Conservation (phyloP, 129 eudicot genomes). For the Chrysanthemum seticuspe region DNA sequence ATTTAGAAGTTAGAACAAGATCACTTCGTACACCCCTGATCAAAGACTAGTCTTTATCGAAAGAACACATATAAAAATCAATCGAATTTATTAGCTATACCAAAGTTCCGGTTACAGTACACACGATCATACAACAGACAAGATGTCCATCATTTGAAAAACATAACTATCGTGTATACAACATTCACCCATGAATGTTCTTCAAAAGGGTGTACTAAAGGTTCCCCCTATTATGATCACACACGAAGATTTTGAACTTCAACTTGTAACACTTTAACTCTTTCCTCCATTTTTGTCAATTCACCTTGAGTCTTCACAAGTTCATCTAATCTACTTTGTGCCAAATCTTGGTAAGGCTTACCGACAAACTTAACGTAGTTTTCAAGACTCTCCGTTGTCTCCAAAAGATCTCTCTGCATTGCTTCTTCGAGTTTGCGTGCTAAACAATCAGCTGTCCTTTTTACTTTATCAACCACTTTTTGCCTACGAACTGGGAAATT, state of each 20-base stretch:
- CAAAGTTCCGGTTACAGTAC: slow-evolving; percentile 12
- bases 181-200: slow-evolving; percentile 11
- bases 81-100: slow-evolving; percentile 20
- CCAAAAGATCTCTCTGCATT: slow-evolving; percentile 74
- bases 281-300: slow-evolving; percentile 52
- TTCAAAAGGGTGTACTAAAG: slow-evolving; percentile 11
- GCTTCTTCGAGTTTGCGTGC: slow-evolving; percentile 79
- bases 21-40: too few species aligned
- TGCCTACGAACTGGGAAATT: slow-evolving; percentile 81
- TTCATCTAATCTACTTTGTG: slow-evolving; percentile 64
- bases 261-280: slow-evolving; percentile 58
- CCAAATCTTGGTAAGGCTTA: slow-evolving; percentile 73
- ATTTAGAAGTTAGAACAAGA: too few species aligned
- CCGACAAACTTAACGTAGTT: slow-evolving; percentile 57
- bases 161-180: neutral
- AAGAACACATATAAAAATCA: neutral
- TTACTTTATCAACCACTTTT: slow-evolving; percentile 68
- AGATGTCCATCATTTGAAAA: slow-evolving; percentile 7
- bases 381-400: slow-evolving; percentile 48
- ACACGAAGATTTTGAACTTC: slow-evolving; percentile 81
- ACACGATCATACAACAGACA: slow-evolving; percentile 30
- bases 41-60: too few species aligned
- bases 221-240: slow-evolving; percentile 33
- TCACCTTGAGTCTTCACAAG: slow-evolving; percentile 56
- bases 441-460: slow-evolving; percentile 65